Base-by-base conservation (phyloP, 345 rosid species). In the Cardamine resedifolia region DNA sequence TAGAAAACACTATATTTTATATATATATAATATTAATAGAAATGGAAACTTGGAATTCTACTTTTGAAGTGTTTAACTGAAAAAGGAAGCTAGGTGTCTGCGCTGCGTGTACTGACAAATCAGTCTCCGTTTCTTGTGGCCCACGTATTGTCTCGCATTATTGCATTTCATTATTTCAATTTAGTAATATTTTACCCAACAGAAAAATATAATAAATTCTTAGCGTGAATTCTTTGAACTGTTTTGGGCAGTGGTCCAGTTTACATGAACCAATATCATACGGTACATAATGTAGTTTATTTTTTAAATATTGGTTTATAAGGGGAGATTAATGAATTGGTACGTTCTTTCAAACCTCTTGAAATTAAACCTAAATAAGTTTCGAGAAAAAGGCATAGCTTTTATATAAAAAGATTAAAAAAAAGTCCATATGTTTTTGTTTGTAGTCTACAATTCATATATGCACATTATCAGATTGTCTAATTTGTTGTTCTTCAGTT, bases 101-200 rank as follows among this genome's bases (percentile, higher is more conserved):
- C 69, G 58, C 31, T n/a, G 57, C 69, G 58, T 34, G 24, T 68
- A 20, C 64, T 62, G 75, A 70, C 67, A 74, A 48, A 48, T 68
- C 64, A 63, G 53, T 62, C 65, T 73, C 63, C 66, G 16, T 70
- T 65, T 30, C 76, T 71, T 71, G 72, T 62, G 76, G 76, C 66
- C 70, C 80, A 60, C 73, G 66, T 63, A 31, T 69, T 27, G 66
- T 44, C 64, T 51, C 58, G 15, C 51, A 59, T 64, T 70, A 52
- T 75, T 70, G 52, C 36, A 69, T 53, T n/a, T 28, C 30, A 59
- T 36, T 57, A 68, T 51, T 52, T 31, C 45, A 41, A 6, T 64
- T 27, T 18, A 21, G 2, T 15, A 10, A 18, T 57, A 23, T 55
- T 27, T 39, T 51, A 41, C 26, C 61, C 60, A 50, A 15, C 18